Base-by-base conservation (phyloP, 2,329 filamentous ascomycete species). In the Colletotrichum viniferum region DNA sequence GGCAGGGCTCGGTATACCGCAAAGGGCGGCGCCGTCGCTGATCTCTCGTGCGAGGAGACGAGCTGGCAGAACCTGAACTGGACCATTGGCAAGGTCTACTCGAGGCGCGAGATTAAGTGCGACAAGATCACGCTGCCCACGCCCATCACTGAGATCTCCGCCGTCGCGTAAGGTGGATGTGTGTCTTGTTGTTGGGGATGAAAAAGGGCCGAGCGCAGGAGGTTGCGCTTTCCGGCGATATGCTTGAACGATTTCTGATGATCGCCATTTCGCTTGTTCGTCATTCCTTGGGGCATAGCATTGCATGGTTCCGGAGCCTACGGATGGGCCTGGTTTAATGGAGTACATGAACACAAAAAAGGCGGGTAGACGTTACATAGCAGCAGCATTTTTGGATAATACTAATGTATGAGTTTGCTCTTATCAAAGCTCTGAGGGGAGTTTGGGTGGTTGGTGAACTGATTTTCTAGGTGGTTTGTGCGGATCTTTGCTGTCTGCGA, bases 1-100 rank as follows among this genome's bases (percentile, higher is more conserved):
- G 12, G 21, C 14, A 80, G 80, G 36, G 80, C 78, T 55, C 76
- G 77, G 52, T 84, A 82, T 77, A 79, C 76, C 60, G 82, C 81
- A 55, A 66, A 78, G 55, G 82, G 82, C 48, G 74, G 74, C 24
- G 77, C 77, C 61, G 73, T 77, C 14, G 78, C 83, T 30, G 70
- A 81, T n/a, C 79, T 84, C 21, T 43, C 74, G 8, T 84, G 83
- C 80, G 32, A 75, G 16, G 81, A 83, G 30, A 72, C 67, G 28
- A 77, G 10, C 2, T 82, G 74, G 76, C 9, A 81, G 74, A 85
- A 83, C 77, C 71, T 77, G 3, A 70, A 82, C 74, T 85, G 84
- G 84, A 75, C 78, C 65, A 8, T 69, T 8, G 82, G 82, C 36
- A 63, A 83, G 77, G 78, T 79, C 18, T 85, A 82, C 81, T 85